Evolutionary conservation across 1,139 yeast species (phyloP).

Genomic region (Debaryomycetaceae sp.): DNA sequence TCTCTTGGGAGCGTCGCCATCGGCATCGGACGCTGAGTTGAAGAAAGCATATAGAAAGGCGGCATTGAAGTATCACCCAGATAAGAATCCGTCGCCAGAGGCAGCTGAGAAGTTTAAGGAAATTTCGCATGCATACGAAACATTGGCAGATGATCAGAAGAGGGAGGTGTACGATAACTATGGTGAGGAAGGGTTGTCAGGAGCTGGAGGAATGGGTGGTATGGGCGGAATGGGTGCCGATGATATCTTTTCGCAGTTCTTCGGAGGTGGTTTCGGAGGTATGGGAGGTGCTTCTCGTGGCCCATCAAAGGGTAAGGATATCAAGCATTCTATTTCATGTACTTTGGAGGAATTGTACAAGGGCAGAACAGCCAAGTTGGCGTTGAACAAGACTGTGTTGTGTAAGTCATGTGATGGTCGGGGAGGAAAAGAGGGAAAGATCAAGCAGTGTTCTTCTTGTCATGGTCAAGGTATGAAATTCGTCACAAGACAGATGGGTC

Average conservation of each 20-base stretch:
- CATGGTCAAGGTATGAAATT: conserved; percentile 88
- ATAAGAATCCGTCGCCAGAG: conserved; percentile 71
- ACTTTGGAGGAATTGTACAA: conserved; percentile 90
- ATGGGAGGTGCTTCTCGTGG: conserved; percentile 71
- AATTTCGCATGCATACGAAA: conserved; percentile 85
- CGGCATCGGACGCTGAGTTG: conserved; percentile 78
- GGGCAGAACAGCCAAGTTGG: conserved; percentile 93
- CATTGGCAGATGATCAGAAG: conserved; percentile 81
- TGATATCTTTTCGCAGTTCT: conserved; percentile 90
- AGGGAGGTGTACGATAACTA: conserved; percentile 84
- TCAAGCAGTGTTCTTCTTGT: conserved; percentile 84
- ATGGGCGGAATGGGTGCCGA: conserved; percentile 80
- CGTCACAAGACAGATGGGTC: conserved; percentile 98
- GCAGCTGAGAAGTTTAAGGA: conserved; percentile 97
- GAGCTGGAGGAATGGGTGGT: conserved; percentile 69
- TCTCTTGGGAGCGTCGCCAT: conserved; percentile 72
- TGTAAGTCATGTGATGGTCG: conserved; percentile 90
- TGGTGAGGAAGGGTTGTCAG: conserved; percentile 89
- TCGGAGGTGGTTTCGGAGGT: conserved; percentile 61
- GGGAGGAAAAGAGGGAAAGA: conserved; percentile 94
- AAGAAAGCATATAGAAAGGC: conserved; percentile 93
- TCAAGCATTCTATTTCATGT: conserved; percentile 82
- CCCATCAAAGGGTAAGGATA: conserved; percentile 86
- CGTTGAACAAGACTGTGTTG: conserved; percentile 84
- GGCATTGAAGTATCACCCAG: conserved; percentile 94